These are phyloP conservation scores for Microthyrium microscopicum DNA, from an alignment of 2,329 filamentous ascomycete species.

Conservation along the genomic window DNA sequence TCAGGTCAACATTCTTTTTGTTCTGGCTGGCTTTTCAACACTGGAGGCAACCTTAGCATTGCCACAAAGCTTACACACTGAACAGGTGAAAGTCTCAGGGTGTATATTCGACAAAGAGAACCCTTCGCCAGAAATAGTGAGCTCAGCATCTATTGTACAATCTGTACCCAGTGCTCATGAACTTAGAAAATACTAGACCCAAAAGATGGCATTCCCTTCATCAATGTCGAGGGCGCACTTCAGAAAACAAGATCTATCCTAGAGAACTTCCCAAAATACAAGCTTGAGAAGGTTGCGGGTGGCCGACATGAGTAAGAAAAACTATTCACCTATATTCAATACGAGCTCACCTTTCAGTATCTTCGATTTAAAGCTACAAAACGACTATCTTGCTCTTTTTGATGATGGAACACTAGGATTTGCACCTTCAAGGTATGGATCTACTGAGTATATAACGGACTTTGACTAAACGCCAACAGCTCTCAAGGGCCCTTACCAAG, in stretches of 20 bases:
- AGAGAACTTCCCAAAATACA: background rate
- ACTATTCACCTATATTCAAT: background rate
- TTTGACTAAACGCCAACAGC: background rate
- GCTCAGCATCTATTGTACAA: no score
- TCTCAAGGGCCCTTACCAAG: background rate
- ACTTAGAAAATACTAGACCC: conserved; percentile 7
- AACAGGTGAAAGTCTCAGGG: no score
- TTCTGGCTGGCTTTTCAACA: no score
- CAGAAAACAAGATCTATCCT: background rate
- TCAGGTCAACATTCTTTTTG: no score
- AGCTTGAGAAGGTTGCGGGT: background rate
- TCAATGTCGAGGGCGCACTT: conserved; percentile 1
- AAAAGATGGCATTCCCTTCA: conserved; percentile 4
- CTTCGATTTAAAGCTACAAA: background rate
- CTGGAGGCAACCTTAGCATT: no score
- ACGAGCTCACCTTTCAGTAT: background rate
- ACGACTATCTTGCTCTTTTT: conserved; percentile 1
- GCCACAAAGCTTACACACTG: no score
- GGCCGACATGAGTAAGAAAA: background rate
- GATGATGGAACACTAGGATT: conserved; percentile 4
- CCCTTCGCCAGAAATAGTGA: no score
- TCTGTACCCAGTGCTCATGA: no score
- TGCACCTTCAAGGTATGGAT: background rate
- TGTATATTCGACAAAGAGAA: no score
- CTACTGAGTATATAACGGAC: background rate